A percentile compares a stretch with the other conserved stretches of the same genome.
Conservation (phyloP, 2,329 filamentous ascomycete genomes). For the Pseudogymnoascus pannorum region DNA sequence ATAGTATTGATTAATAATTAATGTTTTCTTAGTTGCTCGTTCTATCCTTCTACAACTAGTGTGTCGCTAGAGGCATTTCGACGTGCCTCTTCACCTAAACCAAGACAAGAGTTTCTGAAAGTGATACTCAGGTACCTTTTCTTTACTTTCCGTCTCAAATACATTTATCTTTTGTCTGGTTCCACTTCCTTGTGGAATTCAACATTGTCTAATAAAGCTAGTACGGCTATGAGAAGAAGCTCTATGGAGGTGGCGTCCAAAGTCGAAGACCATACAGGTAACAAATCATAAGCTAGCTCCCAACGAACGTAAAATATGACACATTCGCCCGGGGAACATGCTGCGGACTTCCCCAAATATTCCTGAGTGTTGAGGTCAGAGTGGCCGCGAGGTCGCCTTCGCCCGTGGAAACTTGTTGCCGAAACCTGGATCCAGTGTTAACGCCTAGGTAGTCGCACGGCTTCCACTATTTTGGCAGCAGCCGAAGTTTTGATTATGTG, state of each 20-base stretch:
- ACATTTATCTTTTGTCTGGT: background rate
- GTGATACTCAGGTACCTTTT: background rate
- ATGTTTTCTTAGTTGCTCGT: background rate
- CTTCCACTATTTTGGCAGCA: background rate
- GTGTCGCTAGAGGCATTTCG: background rate
- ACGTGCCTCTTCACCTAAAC: background rate
- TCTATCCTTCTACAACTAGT: background rate
- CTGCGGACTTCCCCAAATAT: background rate
- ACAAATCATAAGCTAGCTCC: background rate
- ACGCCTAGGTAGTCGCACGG: background rate
- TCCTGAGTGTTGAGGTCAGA: background rate
- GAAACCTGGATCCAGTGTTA: background rate
- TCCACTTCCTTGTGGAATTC: background rate
- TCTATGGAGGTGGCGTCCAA: background rate
- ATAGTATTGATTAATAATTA: background rate
- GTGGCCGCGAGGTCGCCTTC: background rate
- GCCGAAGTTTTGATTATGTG: background rate
- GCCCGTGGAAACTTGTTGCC: background rate
- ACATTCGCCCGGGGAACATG: background rate
- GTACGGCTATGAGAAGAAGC: background rate
- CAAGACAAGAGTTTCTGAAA: background rate
- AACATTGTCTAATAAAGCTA: background rate
- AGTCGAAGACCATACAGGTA: background rate
- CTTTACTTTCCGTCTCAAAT: too few relatives aligned
- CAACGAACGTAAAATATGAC: background rate